These are phyloP conservation scores for Mangifera indica DNA, from an alignment of 345 rosid genomes.

Conservation along the genomic window DNA sequence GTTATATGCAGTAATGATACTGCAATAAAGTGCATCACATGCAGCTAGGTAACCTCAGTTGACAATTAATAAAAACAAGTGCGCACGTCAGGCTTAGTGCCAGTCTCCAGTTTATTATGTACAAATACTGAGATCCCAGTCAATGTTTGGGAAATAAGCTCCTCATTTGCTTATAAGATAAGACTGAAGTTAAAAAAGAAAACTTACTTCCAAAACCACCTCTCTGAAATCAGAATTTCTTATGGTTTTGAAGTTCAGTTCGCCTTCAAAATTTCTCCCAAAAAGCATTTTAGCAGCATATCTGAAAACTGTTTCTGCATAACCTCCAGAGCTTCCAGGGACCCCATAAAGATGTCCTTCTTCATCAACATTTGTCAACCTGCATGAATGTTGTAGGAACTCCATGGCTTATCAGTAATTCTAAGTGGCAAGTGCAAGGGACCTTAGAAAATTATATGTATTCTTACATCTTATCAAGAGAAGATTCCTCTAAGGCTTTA, in stretches of 20 bases:
- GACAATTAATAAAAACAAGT: background rate
- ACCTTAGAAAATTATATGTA: background rate
- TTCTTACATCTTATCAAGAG: conserved; percentile 74
- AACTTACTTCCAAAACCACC: conserved; percentile 72
- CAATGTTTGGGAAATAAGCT: background rate
- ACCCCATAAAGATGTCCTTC: conserved; percentile 86
- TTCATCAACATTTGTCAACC: conserved; percentile 74
- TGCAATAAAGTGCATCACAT: background rate
- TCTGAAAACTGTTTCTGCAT: conserved; percentile 73
- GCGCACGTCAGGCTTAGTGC: background rate
- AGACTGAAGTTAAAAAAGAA: background rate
- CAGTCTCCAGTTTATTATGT: background rate
- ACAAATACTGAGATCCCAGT: background rate
- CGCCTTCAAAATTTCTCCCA: conserved; percentile 61
- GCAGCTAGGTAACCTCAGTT: background rate
- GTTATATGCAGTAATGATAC: background rate
- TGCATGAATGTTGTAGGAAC: conserved; percentile 25
- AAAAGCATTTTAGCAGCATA: conserved; percentile 67
- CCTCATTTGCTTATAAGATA: background rate
- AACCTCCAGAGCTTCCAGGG: conserved; percentile 90
- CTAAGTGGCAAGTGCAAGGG: background rate
- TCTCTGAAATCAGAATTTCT: conserved; percentile 88
- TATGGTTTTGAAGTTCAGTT: conserved; percentile 62
- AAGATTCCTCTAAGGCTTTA: conserved; percentile 60
- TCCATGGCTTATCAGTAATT: background rate